phyloP scores from a whole-genome alignment of 2,329 filamentous ascomycete genomes.

The Xenoacremonium recifei region DNA sequence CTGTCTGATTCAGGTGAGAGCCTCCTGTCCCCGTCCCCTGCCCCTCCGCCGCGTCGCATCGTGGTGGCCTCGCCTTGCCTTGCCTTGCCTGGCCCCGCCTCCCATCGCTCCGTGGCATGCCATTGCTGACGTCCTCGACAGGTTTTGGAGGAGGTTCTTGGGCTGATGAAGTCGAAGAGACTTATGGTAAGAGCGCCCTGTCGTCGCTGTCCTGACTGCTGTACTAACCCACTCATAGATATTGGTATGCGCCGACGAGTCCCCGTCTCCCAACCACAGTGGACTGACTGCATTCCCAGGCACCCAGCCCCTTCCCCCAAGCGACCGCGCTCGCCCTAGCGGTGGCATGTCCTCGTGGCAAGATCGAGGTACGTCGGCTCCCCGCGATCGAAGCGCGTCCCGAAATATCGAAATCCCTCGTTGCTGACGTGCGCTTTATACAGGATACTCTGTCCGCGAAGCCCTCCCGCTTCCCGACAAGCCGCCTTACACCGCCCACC shows the following conservation, averaged over 20 bases:
- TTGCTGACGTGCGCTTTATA: constrained; percentile 22
- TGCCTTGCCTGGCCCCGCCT: neutral
- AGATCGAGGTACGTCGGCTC: constrained; percentile 40
- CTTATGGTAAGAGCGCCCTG: constrained; percentile 61
- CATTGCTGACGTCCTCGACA: constrained; percentile 28
- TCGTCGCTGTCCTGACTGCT: constrained; percentile 1
- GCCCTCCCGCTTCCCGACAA: constrained; percentile 83
- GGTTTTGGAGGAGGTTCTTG: constrained; percentile 72
- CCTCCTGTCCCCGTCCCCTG: no score
- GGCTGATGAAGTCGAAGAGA: constrained; percentile 98
- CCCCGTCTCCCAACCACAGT: constrained; percentile 10
- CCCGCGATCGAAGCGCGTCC: no score
- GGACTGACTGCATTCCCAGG: constrained; percentile 37
- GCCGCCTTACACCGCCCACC: constrained; percentile 92
- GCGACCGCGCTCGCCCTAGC: constrained; percentile 42
- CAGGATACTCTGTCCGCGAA: constrained; percentile 66
- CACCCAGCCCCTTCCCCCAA: constrained; percentile 55
- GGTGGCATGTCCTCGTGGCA: constrained; percentile 38
- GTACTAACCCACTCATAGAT: constrained; percentile 32
- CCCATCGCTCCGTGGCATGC: no score
- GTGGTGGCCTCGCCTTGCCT: no score
- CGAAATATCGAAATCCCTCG: no score
- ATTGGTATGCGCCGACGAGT: constrained; percentile 31
- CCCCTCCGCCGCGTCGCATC: constrained; percentile 29
- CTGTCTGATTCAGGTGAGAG: constrained; percentile 85